A percentile compares a stretch with the other conserved stretches of the same genome.
Conservation (phyloP, 2,329 filamentous ascomycete genomes). For the Neofusicoccum kwambonambiense region DNA sequence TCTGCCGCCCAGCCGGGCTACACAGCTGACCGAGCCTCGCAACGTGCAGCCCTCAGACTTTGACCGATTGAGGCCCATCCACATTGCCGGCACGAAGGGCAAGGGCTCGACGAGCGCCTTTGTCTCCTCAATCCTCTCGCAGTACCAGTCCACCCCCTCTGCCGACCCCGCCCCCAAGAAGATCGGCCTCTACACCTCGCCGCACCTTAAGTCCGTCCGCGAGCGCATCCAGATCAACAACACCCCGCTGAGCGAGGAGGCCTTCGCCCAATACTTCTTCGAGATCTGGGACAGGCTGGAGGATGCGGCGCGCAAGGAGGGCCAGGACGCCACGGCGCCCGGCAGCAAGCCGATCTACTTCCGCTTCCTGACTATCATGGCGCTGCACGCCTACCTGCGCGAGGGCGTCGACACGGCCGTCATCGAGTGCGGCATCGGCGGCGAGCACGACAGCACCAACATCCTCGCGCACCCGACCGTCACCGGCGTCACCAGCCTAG, state of each 20-base stretch:
- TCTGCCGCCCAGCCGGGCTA: background rate
- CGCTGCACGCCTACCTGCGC: slow-evolving; percentile 75
- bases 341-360: slow-evolving; percentile 85
- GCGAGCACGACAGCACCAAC: slow-evolving; percentile 91
- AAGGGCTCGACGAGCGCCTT: slow-evolving; percentile 89
- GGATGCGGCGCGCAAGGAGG: slow-evolving; percentile 51
- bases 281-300: slow-evolving; percentile 74
- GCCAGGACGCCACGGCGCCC: slow-evolving; percentile 47
- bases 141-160: slow-evolving; percentile 51
- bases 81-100: slow-evolving; percentile 91
- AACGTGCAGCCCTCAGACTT: slow-evolving; percentile 59
- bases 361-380: slow-evolving; percentile 84
- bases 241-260: slow-evolving; percentile 62
- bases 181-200: slow-evolving; percentile 80
- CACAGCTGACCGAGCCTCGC: background rate
- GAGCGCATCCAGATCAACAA: slow-evolving; percentile 84
- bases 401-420: slow-evolving; percentile 77
- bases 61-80: slow-evolving; percentile 63
- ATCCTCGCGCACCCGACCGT: slow-evolving; percentile 70
- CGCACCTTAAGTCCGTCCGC: slow-evolving; percentile 77
- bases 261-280: slow-evolving; percentile 78
- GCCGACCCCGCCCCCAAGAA: slow-evolving; percentile 45
- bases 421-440: slow-evolving; percentile 91
- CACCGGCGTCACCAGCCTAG: slow-evolving; percentile 74
- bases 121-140: slow-evolving; percentile 72